Evolutionary conservation across 75 land plant species (phyloP), one percentile per base, ranked within the genome.

Genomic region (Gnetum montanum): DNA sequence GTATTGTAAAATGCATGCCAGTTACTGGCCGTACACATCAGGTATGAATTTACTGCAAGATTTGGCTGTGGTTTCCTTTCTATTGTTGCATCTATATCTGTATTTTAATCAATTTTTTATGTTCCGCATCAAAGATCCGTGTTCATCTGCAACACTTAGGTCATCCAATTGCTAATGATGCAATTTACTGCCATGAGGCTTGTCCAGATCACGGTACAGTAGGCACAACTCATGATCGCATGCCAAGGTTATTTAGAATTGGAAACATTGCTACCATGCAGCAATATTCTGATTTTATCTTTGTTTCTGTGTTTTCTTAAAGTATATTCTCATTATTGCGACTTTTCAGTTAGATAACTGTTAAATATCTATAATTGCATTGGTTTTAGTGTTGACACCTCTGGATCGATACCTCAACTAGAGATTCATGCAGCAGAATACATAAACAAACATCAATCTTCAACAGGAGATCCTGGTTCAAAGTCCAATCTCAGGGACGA

Each of bases 1-100:
- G 98, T 63, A 45, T 93, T 31, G 90, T 93, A 8, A 60, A 79
- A 46, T 88, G 95, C 58, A 63, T 75, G 70, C 98, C 98, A 40
- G 31, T 79, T 8, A 88, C 86, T 67, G 98, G 98, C 41, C 76
- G 98, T 52, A 93, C 98, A 37, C 98, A 93, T 73, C 98, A 93
- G 81, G 95, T 84, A 44, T 30, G 19, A 15, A 41, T 10, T 20
- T 1, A 29, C 7, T 23, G 15, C 20, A 11, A 22, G 18, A 11
- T 63, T 4, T 35, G 13, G 23, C 36, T 47, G 52, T 31, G 23
- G 51, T 57, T 12, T 57, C 40, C 5, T 1, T n/a, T n/a, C n/a
- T n/a, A n/a, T n/a, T n/a, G n/a, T n/a, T n/a, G n/a, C n/a, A n/a
- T n/a, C n/a, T n/a, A n/a, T n/a, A n/a, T n/a, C n/a, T n/a, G n/a